A percentile compares a stretch with the other conserved stretches of the same genome.
phyloP scores from a whole-genome alignment of 805 yeast species.

The Candida multigemmis region DNA sequence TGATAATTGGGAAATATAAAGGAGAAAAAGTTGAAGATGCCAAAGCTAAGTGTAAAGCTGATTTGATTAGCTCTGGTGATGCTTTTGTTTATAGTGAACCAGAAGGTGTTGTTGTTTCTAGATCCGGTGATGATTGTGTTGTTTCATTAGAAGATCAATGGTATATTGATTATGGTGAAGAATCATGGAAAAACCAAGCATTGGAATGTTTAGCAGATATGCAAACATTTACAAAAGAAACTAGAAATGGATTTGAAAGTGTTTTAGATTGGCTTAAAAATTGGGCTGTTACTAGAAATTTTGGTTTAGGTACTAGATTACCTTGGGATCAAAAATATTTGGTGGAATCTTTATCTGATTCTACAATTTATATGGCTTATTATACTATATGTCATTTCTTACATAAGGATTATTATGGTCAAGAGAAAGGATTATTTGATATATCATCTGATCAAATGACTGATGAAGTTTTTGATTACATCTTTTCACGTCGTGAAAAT shows the following conservation, averaged over 20 bases:
- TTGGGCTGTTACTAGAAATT: constrained; percentile 97
- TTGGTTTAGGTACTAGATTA: constrained; percentile 87
- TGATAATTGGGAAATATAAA: constrained; percentile 71
- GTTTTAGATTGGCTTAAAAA: constrained; percentile 93
- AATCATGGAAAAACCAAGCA: constrained; percentile 74
- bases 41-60: constrained; percentile 78
- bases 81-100: constrained; percentile 95
- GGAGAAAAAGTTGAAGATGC: constrained; percentile 91
- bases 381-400: constrained; percentile 83
- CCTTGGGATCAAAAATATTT: constrained; percentile 96
- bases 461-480: constrained; percentile 86
- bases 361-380: constrained; percentile 91
- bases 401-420: constrained; percentile 82
- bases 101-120: constrained; percentile 78
- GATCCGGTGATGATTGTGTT: constrained; percentile 95
- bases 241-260: constrained; percentile 86
- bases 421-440: constrained; percentile 59
- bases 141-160: constrained; percentile 98
- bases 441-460: constrained; percentile 81
- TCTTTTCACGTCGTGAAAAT: constrained; percentile 65
- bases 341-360: constrained; percentile 92
- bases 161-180: constrained; percentile 97
- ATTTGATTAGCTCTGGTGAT: constrained; percentile 63
- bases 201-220: constrained; percentile 66
- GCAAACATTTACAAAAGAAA: constrained; percentile 76